Percentiles rank a stretch among this genome's conserved stretches.
Conservation (phyloP, 148 eudicot genomes). For the Chenopodium berlandieri region DNA sequence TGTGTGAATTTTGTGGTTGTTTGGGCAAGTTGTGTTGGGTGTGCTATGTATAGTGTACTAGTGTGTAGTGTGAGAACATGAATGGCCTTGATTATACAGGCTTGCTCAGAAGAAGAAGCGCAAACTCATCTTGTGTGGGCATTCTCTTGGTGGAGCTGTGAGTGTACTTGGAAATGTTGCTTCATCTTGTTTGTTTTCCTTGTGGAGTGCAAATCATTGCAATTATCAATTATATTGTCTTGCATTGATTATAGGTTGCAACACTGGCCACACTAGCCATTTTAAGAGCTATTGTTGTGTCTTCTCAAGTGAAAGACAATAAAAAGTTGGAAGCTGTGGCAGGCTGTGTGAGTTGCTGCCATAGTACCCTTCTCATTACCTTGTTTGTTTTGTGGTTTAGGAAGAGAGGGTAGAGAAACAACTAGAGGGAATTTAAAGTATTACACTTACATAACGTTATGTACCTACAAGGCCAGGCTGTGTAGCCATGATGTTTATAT, state of each 20-base stretch:
- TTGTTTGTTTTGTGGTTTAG: too few species aligned
- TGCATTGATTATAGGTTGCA: slow-evolving; percentile 62
- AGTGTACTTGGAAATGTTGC: slow-evolving; percentile 30
- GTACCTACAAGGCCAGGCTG: too few species aligned
- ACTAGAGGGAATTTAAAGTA: too few species aligned
- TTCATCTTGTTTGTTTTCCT: slow-evolving; percentile 14
- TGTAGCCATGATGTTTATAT: too few species aligned
- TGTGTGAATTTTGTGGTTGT: too few species aligned
- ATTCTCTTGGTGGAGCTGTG: slow-evolving; percentile 99
- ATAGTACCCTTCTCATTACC: too few species aligned
- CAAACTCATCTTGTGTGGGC: slow-evolving; percentile 95
- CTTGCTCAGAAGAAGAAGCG: slow-evolving; percentile 95
- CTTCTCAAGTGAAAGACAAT: slow-evolving; percentile 57
- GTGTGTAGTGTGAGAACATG: too few species aligned
- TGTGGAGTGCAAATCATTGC: not conserved
- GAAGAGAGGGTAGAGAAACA: too few species aligned
- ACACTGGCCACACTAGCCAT: slow-evolving; percentile 47
- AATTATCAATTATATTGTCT: not conserved
- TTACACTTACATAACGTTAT: too few species aligned
- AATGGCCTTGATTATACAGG: slow-evolving; percentile 66
- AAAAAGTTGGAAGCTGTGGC: slow-evolving; percentile 54
- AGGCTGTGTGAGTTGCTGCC: too few species aligned
- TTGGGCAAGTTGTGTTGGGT: too few species aligned
- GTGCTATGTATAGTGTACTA: too few species aligned
- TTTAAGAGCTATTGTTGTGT: slow-evolving; percentile 55